phyloP scores from a whole-genome alignment of 1,284 basidiomycete genomes.

The Trichosporon asahii region DNA sequence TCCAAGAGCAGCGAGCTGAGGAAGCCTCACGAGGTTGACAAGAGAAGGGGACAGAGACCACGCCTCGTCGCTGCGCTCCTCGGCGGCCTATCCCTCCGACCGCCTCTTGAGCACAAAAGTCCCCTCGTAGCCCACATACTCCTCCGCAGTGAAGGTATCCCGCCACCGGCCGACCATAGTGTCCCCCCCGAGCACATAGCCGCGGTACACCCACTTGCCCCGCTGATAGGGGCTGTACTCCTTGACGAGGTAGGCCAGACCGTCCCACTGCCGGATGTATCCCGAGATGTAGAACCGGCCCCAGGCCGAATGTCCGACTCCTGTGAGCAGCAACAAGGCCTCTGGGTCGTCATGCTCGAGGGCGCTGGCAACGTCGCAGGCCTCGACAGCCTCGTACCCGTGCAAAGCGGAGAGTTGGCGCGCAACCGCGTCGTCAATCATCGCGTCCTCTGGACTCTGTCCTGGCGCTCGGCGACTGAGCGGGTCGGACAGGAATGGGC shows the following conservation, averaged over 20 bases:
- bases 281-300: slow-evolving; percentile 55
- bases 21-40: too few relatives aligned
- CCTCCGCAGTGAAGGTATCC: slow-evolving; percentile 50
- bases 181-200: slow-evolving; percentile 49
- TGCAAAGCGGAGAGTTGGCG: slow-evolving; percentile 44
- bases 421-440: slow-evolving; percentile 36
- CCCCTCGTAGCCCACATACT: slow-evolving; percentile 52
- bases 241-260: slow-evolving; percentile 55
- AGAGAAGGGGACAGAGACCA: background rate
- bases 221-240: slow-evolving; percentile 50
- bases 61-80: too few relatives aligned
- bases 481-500: slow-evolving; percentile 23
- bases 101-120: slow-evolving; percentile 50
- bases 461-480: slow-evolving; percentile 12
- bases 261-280: slow-evolving; percentile 56
- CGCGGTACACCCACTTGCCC: slow-evolving; percentile 57
- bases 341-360: slow-evolving; percentile 23
- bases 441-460: slow-evolving; percentile 38
- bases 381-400: slow-evolving; percentile 43
- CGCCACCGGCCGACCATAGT: slow-evolving; percentile 51
- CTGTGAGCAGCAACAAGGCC: slow-evolving; percentile 51
- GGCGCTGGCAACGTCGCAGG: slow-evolving; percentile 35
- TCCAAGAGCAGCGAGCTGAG: too few relatives aligned
- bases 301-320: slow-evolving; percentile 57
- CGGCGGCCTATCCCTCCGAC: background rate